Conservation (phyloP, 306 rosid species). For the Mimosa pudica region DNA sequence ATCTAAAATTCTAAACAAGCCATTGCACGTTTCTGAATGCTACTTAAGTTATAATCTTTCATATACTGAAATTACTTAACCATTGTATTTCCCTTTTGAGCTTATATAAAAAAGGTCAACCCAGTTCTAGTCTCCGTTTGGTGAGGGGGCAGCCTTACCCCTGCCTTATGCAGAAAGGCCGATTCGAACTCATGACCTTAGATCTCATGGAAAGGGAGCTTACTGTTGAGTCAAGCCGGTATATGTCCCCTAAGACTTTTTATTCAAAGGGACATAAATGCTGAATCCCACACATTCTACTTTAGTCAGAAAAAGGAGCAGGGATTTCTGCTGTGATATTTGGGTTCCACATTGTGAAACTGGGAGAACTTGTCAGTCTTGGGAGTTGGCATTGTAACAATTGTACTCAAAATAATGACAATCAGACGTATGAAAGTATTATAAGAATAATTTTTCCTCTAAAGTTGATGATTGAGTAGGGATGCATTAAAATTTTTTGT, state of each 20-base stretch:
- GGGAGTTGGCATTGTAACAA: neutral
- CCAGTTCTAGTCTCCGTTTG: too few species aligned
- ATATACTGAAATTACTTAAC: conserved; percentile 8
- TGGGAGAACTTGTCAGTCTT: conserved; percentile 5
- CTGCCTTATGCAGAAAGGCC: too few species aligned
- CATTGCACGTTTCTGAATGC: too few species aligned
- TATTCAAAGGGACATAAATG: conserved; percentile 10
- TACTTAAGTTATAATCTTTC: neutral
- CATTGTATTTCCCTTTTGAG: conserved; percentile 5
- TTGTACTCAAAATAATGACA: conserved; percentile 3
- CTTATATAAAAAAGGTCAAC: neutral
- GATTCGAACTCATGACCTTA: too few species aligned
- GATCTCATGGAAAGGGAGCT: too few species aligned
- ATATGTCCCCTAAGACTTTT: neutral
- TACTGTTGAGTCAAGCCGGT: too few species aligned
- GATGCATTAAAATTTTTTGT: neutral
- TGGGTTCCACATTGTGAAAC: conserved; percentile 21
- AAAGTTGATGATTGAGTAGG: conserved; percentile 20
- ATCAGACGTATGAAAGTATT: neutral
- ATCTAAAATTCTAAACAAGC: neutral
- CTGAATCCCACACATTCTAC: neutral
- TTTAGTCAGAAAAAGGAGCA: conserved; percentile 25
- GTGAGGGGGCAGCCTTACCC: too few species aligned
- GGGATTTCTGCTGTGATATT: conserved; percentile 24
- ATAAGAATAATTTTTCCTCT: neutral